phyloP scores from a whole-genome alignment of 306 rosid genomes.

The Lablab purpureus region DNA sequence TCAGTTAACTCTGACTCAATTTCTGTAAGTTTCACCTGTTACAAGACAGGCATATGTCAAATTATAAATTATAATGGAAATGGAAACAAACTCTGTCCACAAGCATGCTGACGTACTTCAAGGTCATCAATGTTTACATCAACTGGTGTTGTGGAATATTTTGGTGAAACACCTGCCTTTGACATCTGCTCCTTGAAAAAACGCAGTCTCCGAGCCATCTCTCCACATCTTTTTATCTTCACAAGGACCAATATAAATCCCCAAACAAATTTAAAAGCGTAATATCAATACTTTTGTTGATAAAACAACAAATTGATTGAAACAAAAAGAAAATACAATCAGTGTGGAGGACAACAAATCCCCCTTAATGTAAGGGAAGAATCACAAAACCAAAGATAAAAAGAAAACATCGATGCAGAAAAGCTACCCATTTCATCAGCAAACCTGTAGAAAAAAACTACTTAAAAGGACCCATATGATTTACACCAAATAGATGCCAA shows the following conservation, averaged over 20 bases:
- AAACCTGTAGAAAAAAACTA: slow-evolving; percentile 4
- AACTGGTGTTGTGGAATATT: slow-evolving; percentile 48
- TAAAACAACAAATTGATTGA: background rate
- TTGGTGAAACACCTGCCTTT: slow-evolving; percentile 77
- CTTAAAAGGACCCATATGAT: background rate
- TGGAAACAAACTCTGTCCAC: slow-evolving; percentile 9
- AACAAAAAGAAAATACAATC: slow-evolving; percentile 23
- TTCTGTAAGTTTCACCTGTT: slow-evolving; percentile 86
- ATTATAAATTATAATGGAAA: background rate
- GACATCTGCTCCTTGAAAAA: slow-evolving; percentile 93
- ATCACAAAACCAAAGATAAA: background rate
- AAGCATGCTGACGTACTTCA: slow-evolving; percentile 64
- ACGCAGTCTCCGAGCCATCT: slow-evolving; percentile 93
- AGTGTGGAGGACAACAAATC: slow-evolving; percentile 36
- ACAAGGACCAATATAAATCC: slow-evolving; percentile 40
- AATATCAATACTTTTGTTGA: slow-evolving; percentile 28
- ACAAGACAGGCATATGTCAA: slow-evolving; percentile 46
- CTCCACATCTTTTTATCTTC: slow-evolving; percentile 91
- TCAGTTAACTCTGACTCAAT: slow-evolving; percentile 88
- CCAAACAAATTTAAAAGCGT: slow-evolving; percentile 36
- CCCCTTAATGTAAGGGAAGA: slow-evolving; percentile 7
- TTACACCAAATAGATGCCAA: slow-evolving; percentile 30
- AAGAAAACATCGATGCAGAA: slow-evolving; percentile 13
- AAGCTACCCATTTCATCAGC: slow-evolving; percentile 10
- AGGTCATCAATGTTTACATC: slow-evolving; percentile 76